Evolutionary conservation across 345 rosid genomes (phyloP).

Genomic region (Xanthoceras sorbifolium): DNA sequence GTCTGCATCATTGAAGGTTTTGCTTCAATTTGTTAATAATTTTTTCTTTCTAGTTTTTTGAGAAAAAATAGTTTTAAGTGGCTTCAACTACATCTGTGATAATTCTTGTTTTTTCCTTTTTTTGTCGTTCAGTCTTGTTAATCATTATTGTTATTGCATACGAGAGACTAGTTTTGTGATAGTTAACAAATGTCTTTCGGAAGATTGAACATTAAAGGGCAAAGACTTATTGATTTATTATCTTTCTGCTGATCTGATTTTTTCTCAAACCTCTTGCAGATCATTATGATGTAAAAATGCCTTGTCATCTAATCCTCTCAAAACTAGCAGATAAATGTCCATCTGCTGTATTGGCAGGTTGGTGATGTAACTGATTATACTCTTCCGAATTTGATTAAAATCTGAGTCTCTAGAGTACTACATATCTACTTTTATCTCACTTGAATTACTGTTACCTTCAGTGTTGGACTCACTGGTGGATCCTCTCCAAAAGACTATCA

Average conservation of each 20-base stretch:
- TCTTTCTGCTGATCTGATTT: conserved; percentile 16
- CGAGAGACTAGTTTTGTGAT: not conserved
- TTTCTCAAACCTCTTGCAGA: conserved; percentile 47
- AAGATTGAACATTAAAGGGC: no score
- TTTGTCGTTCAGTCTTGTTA: not conserved
- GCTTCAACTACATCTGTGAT: not conserved
- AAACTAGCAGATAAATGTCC: conserved; percentile 93
- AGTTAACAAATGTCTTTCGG: no score
- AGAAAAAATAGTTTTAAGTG: not conserved
- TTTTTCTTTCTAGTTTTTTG: not conserved
- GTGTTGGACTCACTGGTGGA: conserved; percentile 97
- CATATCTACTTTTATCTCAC: not conserved
- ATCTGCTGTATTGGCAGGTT: conserved; percentile 94
- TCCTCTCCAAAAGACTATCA: conserved; percentile 89
- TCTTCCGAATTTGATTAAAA: not conserved
- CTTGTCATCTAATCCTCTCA: conserved; percentile 95
- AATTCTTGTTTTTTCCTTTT: not conserved
- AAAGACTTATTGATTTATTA: not conserved
- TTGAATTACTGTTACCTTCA: conserved; percentile 31
- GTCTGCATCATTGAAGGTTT: not conserved
- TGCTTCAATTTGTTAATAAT: not conserved
- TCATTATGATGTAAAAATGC: conserved; percentile 97
- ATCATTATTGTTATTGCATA: not conserved
- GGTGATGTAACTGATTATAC: conserved; percentile 18
- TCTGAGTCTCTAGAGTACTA: not conserved